Conservation (phyloP, 495 filamentous ascomycete species). For the Rostrohypoxylon terebratum region DNA sequence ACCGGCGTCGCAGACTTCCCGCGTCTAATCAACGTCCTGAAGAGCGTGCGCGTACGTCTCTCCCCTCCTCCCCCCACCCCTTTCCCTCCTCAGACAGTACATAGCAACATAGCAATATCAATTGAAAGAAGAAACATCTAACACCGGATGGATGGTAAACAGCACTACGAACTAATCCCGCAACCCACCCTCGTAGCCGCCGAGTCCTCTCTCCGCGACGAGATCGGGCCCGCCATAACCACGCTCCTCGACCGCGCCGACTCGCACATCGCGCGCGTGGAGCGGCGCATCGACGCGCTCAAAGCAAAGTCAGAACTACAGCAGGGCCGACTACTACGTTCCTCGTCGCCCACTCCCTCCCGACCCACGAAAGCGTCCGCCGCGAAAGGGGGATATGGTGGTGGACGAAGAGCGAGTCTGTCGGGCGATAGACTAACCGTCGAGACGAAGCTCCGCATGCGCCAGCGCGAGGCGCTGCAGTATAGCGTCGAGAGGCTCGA, state of each 20-base stretch:
- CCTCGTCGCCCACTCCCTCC: constrained; percentile 8
- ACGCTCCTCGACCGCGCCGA: constrained; percentile 62
- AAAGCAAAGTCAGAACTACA: constrained; percentile 62
- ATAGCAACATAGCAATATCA: too few species aligned
- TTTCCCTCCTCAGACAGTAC: neutral
- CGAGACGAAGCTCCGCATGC: constrained; percentile 53
- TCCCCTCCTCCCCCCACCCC: neutral
- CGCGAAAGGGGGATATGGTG: neutral
- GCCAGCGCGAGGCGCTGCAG: constrained; percentile 59
- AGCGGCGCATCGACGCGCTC: constrained; percentile 61
- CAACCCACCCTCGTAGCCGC: constrained; percentile 61
- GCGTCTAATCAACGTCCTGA: constrained; percentile 59
- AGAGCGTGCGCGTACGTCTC: constrained; percentile 59
- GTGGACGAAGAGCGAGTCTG: neutral
- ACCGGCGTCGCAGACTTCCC: constrained; percentile 61
- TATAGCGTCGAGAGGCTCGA: constrained; percentile 64
- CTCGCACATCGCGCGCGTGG: constrained; percentile 58
- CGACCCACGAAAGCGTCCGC: neutral
- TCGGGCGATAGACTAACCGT: constrained; percentile 38
- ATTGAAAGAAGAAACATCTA: neutral
- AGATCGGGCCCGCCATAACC: constrained; percentile 61
- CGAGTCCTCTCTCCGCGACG: constrained; percentile 62
- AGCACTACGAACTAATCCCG: constrained; percentile 60
- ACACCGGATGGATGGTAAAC: neutral
- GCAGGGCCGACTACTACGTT: constrained; percentile 55